Percentiles rank a stretch among this genome's conserved stretches.
These are phyloP conservation scores for Penicillium goetzii DNA, from an alignment of 495 filamentous ascomycete species.

Conservation along the genomic window DNA sequence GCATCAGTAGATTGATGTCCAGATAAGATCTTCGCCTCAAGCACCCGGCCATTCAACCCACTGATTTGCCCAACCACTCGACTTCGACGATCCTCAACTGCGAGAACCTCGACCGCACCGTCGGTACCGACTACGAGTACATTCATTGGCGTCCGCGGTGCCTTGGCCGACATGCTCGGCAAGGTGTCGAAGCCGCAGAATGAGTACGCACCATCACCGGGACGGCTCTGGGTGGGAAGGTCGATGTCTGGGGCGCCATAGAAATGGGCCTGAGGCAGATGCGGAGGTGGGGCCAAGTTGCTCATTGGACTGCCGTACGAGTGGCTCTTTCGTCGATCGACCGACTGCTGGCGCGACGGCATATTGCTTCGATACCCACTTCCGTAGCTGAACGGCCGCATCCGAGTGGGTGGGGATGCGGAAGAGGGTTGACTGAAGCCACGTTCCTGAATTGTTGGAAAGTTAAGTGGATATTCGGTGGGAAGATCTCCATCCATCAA, in stretches of 20 bases:
- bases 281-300: slow-evolving; percentile 71
- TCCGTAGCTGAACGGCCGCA: slow-evolving; percentile 50
- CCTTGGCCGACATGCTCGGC: slow-evolving; percentile 50
- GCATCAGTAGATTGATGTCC: slow-evolving; percentile 53
- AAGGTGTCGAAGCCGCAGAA: slow-evolving; percentile 81
- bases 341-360: slow-evolving; percentile 46
- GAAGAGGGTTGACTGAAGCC: slow-evolving; percentile 56
- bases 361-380: slow-evolving; percentile 45
- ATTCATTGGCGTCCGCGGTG: slow-evolving; percentile 58
- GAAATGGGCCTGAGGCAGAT: slow-evolving; percentile 78
- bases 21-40: slow-evolving; percentile 77
- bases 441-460: slow-evolving; percentile 43
- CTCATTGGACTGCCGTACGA: slow-evolving; percentile 49
- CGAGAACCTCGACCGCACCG: slow-evolving; percentile 70
- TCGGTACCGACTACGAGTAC: slow-evolving; percentile 78
- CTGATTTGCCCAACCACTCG: slow-evolving; percentile 68
- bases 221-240: slow-evolving; percentile 33
- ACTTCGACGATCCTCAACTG: slow-evolving; percentile 67
- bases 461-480: slow-evolving; percentile 49
- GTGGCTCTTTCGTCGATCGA: slow-evolving; percentile 47
- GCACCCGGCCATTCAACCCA: slow-evolving; percentile 77
- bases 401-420: slow-evolving; percentile 50
- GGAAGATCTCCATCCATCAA: slow-evolving; percentile 46
- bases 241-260: slow-evolving; percentile 62
- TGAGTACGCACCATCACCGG: slow-evolving; percentile 64